Percentiles rank a stretch among this genome's conserved stretches.
Evolutionary conservation across 164 flowering plant species (phyloP).

Genomic region (Paratinospora sagittata): DNA sequence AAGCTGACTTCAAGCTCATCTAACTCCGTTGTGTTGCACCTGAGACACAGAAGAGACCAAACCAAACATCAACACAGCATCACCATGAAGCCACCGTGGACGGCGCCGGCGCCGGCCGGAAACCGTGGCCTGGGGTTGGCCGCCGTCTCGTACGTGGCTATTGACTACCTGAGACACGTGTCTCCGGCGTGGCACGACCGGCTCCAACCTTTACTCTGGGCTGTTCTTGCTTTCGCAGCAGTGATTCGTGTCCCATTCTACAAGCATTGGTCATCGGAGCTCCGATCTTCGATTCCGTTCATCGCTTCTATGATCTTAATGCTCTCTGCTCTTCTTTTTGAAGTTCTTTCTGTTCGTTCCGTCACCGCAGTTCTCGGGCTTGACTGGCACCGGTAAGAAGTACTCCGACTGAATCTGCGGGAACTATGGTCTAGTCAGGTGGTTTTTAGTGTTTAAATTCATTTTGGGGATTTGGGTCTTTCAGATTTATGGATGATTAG

Average conservation of each 20-base stretch:
- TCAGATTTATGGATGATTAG: too few relatives aligned
- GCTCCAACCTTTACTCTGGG: slow-evolving; percentile 74
- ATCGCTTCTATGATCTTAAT: slow-evolving; percentile 66
- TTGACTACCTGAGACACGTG: slow-evolving; percentile 76
- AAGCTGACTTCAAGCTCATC: too few relatives aligned
- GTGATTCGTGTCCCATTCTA: slow-evolving; percentile 64
- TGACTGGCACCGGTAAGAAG: slow-evolving; percentile 94
- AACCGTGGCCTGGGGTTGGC: slow-evolving; percentile 73
- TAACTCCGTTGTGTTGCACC: not conserved
- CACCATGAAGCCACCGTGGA: not conserved
- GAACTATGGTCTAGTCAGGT: too few relatives aligned
- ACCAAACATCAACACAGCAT: not conserved
- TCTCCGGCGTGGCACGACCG: slow-evolving; percentile 75
- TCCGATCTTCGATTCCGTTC: slow-evolving; percentile 63
- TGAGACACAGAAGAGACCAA: too few relatives aligned
- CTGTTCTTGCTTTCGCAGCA: slow-evolving; percentile 46
- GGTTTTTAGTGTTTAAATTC: too few relatives aligned
- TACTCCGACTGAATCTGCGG: too few relatives aligned
- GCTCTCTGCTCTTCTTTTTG: slow-evolving; percentile 64
- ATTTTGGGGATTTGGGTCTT: too few relatives aligned
- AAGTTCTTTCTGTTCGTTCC: slow-evolving; percentile 66
- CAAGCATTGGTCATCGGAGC: slow-evolving; percentile 81
- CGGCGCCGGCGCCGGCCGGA: not conserved
- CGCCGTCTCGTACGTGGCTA: slow-evolving; percentile 60
- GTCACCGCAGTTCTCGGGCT: slow-evolving; percentile 91